Evolutionary conservation across 345 rosid genomes (phyloP).

Genomic region (Aquilaria sinensis): DNA sequence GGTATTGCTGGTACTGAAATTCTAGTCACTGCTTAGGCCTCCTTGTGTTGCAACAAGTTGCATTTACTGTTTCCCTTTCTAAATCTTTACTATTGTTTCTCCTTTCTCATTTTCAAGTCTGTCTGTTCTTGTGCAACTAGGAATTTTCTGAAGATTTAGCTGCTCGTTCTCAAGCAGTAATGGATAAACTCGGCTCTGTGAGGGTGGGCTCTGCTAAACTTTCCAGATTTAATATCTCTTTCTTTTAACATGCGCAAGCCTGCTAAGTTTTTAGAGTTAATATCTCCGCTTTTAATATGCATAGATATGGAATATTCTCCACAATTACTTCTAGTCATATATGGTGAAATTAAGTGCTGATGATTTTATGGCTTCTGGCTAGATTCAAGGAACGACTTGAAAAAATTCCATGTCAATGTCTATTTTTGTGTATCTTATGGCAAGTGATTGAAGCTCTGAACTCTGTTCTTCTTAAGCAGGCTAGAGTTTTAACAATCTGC

Average conservation of each 20-base stretch:
- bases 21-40: too few species aligned
- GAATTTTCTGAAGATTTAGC: constrained; percentile 80
- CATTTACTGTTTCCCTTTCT: background rate
- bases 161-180: constrained; percentile 64
- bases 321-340: background rate
- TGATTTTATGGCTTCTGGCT: too few species aligned
- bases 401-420: too few species aligned
- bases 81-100: constrained; percentile 1
- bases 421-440: too few species aligned
- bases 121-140: constrained; percentile 23
- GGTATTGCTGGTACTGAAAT: constrained; percentile 27
- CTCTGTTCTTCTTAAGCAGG: constrained; percentile 33
- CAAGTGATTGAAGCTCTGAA: background rate
- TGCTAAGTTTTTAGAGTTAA: too few species aligned
- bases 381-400: too few species aligned
- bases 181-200: constrained; percentile 42
- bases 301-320: too few species aligned
- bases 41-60: too few species aligned
- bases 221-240: constrained; percentile 8
- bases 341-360: background rate
- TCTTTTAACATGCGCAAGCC: constrained; percentile 8
- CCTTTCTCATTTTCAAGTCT: background rate
- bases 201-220: constrained; percentile 39
- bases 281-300: too few species aligned
- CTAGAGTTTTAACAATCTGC: constrained; percentile 70